Percentiles rank a stretch among this genome's conserved stretches.
Evolutionary conservation across 2,329 filamentous ascomycete species (phyloP).

Genomic region (Colletotrichum siamense): DNA sequence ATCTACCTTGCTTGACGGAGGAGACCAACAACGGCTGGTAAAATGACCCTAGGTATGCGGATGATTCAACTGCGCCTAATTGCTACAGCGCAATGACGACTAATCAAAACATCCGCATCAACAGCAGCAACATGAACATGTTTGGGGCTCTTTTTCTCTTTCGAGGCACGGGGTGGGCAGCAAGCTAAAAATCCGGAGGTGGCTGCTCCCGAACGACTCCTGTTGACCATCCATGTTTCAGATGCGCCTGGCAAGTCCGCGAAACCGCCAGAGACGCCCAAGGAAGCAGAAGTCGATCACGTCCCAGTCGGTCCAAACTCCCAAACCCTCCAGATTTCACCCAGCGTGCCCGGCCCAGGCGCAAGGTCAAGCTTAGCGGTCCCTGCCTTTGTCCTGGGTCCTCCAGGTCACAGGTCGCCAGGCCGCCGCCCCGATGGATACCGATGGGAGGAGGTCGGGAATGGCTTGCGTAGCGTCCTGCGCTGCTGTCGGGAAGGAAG

Average conservation of each 20-base stretch:
- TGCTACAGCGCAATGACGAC: not conserved
- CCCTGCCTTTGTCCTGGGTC: not conserved
- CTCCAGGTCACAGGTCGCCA: not conserved
- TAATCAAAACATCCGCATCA: not conserved
- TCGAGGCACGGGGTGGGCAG: slow-evolving; percentile 12
- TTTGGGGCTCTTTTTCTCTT: slow-evolving; percentile 1
- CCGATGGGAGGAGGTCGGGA: not conserved
- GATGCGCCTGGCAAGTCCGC: slow-evolving; percentile 19
- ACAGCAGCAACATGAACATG: not conserved
- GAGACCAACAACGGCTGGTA: too few species aligned
- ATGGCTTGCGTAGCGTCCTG: slow-evolving; percentile 13
- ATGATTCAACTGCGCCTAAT: not conserved
- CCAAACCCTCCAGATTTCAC: slow-evolving; percentile 22
- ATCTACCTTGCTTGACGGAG: not conserved
- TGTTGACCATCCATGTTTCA: slow-evolving; percentile 22
- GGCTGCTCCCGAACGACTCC: slow-evolving; percentile 32
- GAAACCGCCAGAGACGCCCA: slow-evolving; percentile 19
- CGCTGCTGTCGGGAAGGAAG: slow-evolving; percentile 1
- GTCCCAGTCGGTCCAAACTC: slow-evolving; percentile 32
- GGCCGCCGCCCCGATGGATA: not conserved
- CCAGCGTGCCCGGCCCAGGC: slow-evolving; percentile 16
- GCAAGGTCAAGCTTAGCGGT: slow-evolving; percentile 14
- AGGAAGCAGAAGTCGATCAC: slow-evolving; percentile 22
- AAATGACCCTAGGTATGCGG: not conserved
- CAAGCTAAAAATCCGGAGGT: slow-evolving; percentile 32